phyloP scores from a whole-genome alignment of 192 early-diverging fungal species.

The Gryganskiella cystojenkinii region DNA sequence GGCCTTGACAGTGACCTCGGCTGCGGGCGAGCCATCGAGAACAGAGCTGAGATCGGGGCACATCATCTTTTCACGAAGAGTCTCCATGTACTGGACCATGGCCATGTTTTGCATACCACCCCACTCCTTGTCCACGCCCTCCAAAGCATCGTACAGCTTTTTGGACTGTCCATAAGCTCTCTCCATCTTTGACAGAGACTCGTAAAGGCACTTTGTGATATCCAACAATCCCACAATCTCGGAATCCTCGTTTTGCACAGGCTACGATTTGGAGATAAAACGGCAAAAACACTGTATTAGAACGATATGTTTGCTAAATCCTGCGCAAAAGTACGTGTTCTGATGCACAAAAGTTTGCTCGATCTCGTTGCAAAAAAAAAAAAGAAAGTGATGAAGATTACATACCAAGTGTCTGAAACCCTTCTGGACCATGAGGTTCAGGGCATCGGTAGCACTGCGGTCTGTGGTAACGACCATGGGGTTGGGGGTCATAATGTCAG shows the following conservation, averaged over 20 bases:
- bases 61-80: slow-evolving; percentile 84
- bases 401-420: slow-evolving; percentile 85
- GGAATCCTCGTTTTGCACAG: slow-evolving; percentile 87
- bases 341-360: neutral
- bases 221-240: slow-evolving; percentile 87
- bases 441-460: slow-evolving; percentile 81
- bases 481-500: slow-evolving; percentile 91
- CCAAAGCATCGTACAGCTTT: slow-evolving; percentile 82
- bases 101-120: slow-evolving; percentile 71
- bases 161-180: slow-evolving; percentile 84
- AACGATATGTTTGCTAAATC: neutral
- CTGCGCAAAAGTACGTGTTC: too few species aligned
- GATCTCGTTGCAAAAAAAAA: neutral
- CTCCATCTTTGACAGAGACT: slow-evolving; percentile 88
- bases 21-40: slow-evolving; percentile 73
- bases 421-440: slow-evolving; percentile 84
- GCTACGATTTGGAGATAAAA: slow-evolving; percentile 42
- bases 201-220: slow-evolving; percentile 88
- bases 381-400: neutral
- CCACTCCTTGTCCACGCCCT: slow-evolving; percentile 87
- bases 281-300: neutral
- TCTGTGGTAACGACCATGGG: slow-evolving; percentile 91
- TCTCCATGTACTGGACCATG: slow-evolving; percentile 77
- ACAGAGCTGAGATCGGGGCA: slow-evolving; percentile 92
- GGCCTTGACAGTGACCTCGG: slow-evolving; percentile 71